These are phyloP conservation scores for Rhynchosporium agropyri DNA, from an alignment of 2,329 filamentous ascomycete species.

Conservation along the genomic window DNA sequence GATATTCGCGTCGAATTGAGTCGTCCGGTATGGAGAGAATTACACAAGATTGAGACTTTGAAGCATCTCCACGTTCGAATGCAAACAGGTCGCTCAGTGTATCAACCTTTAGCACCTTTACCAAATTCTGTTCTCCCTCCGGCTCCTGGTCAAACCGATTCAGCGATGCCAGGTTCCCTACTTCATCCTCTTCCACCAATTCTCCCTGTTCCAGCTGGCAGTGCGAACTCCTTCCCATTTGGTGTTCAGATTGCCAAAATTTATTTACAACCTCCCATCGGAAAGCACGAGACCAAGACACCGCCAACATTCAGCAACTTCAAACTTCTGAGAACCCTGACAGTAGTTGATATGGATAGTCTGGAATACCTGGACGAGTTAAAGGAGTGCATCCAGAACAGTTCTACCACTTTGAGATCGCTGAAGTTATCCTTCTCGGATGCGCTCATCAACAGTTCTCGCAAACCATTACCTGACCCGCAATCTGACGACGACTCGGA, in stretches of 20 bases:
- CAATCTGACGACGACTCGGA: conserved; percentile 54
- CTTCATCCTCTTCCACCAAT: conserved; percentile 8
- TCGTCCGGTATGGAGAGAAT: conserved; percentile 56
- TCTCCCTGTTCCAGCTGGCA: conserved; percentile 2
- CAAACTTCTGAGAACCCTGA: conserved; percentile 54
- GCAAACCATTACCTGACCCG: conserved; percentile 47
- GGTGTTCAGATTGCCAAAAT: conserved; percentile 24
- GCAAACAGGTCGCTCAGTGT: conserved; percentile 59
- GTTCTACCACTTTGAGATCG: conserved; percentile 55
- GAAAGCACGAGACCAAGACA: conserved; percentile 5
- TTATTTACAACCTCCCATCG: conserved; percentile 13
- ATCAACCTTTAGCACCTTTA: conserved; percentile 48
- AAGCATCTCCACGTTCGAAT: conserved; percentile 60
- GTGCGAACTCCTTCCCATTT: conserved; percentile 18
- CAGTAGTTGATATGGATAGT: conserved; percentile 62
- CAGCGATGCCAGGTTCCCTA: not conserved
- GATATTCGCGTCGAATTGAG: conserved; percentile 66
- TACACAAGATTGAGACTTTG: conserved; percentile 57
- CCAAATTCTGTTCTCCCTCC: conserved; percentile 19
- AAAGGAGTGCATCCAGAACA: conserved; percentile 57
- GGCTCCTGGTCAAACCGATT: not conserved
- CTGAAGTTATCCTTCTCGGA: conserved; percentile 63
- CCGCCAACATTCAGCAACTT: conserved; percentile 59
- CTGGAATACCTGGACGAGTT: conserved; percentile 60
- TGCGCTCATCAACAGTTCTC: conserved; percentile 50